A percentile compares a stretch with the other conserved stretches of the same genome.
phyloP scores from a whole-genome alignment of 1,284 basidiomycete species.

The Apiotrichum domesticum region DNA sequence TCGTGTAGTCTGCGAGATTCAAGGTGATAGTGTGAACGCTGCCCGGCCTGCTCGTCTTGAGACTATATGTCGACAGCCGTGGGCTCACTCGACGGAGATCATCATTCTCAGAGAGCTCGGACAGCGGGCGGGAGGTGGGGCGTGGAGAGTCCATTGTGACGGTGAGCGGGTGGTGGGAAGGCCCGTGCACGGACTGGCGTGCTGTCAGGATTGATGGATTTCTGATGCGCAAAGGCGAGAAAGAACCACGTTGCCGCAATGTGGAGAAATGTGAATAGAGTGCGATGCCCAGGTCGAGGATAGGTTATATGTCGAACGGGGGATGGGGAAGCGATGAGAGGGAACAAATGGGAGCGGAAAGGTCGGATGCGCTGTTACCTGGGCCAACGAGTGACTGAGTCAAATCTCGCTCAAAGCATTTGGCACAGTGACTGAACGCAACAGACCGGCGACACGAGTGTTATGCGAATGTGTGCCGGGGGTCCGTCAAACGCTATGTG shows the following conservation, averaged over 20 bases:
- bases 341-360: neutral
- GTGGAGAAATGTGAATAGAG: too few relatives aligned
- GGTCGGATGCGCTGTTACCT: neutral
- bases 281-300: too few relatives aligned
- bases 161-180: neutral
- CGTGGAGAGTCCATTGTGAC: conserved; percentile 5
- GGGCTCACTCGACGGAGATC: conserved; percentile 15
- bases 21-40: conserved; percentile 40
- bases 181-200: neutral
- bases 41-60: conserved; percentile 20
- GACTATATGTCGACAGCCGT: conserved; percentile 16
- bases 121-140: conserved; percentile 13
- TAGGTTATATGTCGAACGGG: too few relatives aligned
- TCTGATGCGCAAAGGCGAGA: too few relatives aligned
- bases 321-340: too few relatives aligned
- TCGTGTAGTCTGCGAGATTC: conserved; percentile 36
- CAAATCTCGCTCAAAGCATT: neutral
- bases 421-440: neutral
- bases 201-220: too few relatives aligned
- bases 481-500: too few relatives aligned
- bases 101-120: conserved; percentile 20
- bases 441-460: too few relatives aligned
- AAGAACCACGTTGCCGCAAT: too few relatives aligned
- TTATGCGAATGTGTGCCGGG: too few relatives aligned
- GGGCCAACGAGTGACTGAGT: neutral